Conservation (phyloP, 1,284 basidiomycete genomes). For the Sparassis latifolia region DNA sequence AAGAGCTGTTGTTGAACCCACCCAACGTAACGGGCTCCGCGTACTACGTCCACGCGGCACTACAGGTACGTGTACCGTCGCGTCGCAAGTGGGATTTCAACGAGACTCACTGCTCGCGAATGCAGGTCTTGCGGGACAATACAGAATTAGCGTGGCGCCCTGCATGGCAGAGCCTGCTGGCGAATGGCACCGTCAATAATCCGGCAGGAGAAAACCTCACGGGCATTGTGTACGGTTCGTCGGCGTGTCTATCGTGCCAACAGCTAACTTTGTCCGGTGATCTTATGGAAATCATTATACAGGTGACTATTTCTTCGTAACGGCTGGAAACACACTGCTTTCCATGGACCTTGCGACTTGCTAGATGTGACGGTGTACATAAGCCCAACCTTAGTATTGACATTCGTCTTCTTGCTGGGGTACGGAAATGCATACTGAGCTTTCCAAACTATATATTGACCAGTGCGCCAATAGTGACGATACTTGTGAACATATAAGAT, state of each 20-base stretch:
- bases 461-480: no score
- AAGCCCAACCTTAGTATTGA: no score
- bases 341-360: conserved; percentile 23
- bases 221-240: conserved; percentile 57
- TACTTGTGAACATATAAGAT: no score
- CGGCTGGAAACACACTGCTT: conserved; percentile 27
- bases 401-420: no score
- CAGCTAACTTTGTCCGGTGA: neutral
- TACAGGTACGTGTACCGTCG: conserved; percentile 29
- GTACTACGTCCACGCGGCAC: conserved; percentile 43
- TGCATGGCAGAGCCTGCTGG: conserved; percentile 54
- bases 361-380: neutral
- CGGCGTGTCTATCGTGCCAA: neutral
- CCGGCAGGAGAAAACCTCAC: conserved; percentile 49
- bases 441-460: no score
- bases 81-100: no score
- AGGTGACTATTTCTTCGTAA: conserved; percentile 39
- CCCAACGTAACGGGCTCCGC: conserved; percentile 29
- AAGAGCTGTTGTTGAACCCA: conserved; percentile 33
- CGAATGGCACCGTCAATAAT: conserved; percentile 62
- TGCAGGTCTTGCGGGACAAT: conserved; percentile 44
- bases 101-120: no score
- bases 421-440: no score
- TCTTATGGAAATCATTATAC: neutral
- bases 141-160: conserved; percentile 50